Base-by-base conservation (phyloP, 2,329 filamentous ascomycete genomes). In the Ceratocystis alfenasii region DNA sequence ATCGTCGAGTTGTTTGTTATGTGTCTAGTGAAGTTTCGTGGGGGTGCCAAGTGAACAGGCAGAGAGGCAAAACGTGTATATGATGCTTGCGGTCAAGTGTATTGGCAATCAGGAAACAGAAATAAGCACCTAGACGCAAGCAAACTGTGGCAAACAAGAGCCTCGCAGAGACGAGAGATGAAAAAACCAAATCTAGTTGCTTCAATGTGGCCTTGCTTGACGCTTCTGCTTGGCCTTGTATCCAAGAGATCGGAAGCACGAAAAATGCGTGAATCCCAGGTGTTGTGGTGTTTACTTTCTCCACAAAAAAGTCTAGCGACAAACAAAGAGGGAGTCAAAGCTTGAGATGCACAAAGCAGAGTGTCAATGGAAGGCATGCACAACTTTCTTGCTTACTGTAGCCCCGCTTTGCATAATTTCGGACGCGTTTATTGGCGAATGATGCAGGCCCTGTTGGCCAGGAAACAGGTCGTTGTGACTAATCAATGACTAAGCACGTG, bases 271-370 rank as follows among this genome's bases (percentile, higher is more conserved):
- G 22, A 45, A 30, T 63, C 36, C 41, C 41, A 62, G 41, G 20
- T 48, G 41, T 59, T 59, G 55, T 59, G 55, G 55, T 59, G 55
- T 59, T 59, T 59, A 59, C 55, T 36, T 59, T 59, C 55, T 59
- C 55, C 55, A 59, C 55, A 59, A 59, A 57, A 57, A 59, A 59
- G 25, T 15, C 20, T 12, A 53, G 48, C 17, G 30, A 33, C 63
- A 64, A 25, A 64, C 45, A 64, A 55, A 17, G 30, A 25, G 25
- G n/a, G 30, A 48, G 61, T 12, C 12, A 41, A 41, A 22, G 60
- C 17, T 22, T 12, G 41, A 6, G 10, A 12, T 36, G 61, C 46
- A 64, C 25, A 64, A 64, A 53, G 8, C 59, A 33, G 30, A 8
- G 30, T 33, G 30, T 33, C 30, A 2, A 15, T 41, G 36, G 3